A percentile compares a stretch with the other conserved stretches of the same genome.
These are phyloP conservation scores for Globisporangium apiculatum DNA, from an alignment of 352 stramenopile species.

Conservation along the genomic window DNA sequence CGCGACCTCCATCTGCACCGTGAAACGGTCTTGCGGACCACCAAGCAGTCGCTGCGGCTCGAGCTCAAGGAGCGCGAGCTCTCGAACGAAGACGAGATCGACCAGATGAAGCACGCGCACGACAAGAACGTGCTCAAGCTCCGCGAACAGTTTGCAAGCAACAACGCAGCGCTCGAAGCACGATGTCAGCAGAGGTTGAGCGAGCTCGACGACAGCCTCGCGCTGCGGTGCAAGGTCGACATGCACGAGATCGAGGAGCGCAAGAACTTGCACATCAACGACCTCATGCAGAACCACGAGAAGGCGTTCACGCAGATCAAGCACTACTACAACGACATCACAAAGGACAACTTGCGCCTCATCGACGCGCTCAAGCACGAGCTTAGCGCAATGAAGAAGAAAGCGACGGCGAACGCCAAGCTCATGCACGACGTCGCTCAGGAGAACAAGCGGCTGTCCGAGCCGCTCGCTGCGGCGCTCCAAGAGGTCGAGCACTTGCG, in stretches of 20 bases:
- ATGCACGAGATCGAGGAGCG: slow-evolving; percentile 92
- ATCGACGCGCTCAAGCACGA: slow-evolving; percentile 92
- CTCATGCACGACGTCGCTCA: slow-evolving; percentile 90
- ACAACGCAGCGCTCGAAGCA: slow-evolving; percentile 64
- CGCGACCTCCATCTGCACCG: slow-evolving; percentile 55
- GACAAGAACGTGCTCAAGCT: slow-evolving; percentile 92
- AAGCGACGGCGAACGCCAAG: slow-evolving; percentile 86
- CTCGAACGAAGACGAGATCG: slow-evolving; percentile 85
- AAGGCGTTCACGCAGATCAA: slow-evolving; percentile 93
- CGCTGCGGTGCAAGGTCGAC: slow-evolving; percentile 89
- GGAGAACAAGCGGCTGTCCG: slow-evolving; percentile 90
- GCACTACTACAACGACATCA: slow-evolving; percentile 96
- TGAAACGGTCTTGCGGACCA: slow-evolving; percentile 56
- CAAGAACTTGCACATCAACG: slow-evolving; percentile 95
- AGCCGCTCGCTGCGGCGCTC: slow-evolving; percentile 80
- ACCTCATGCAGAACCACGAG: slow-evolving; percentile 93
- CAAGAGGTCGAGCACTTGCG: slow-evolving; percentile 87
- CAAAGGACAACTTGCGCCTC: slow-evolving; percentile 89
- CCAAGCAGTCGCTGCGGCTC: slow-evolving; percentile 67
- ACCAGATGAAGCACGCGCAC: slow-evolving; percentile 87
- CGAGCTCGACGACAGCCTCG: slow-evolving; percentile 79
- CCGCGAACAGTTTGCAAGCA: slow-evolving; percentile 87
- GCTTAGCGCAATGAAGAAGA: slow-evolving; percentile 91
- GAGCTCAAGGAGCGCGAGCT: slow-evolving; percentile 81
- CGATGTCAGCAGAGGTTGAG: slow-evolving; percentile 64